A percentile compares a stretch with the other conserved stretches of the same genome.
Evolutionary conservation across 78 protist genomes (phyloP).

Genomic region (Chrysochromulina parva): DNA sequence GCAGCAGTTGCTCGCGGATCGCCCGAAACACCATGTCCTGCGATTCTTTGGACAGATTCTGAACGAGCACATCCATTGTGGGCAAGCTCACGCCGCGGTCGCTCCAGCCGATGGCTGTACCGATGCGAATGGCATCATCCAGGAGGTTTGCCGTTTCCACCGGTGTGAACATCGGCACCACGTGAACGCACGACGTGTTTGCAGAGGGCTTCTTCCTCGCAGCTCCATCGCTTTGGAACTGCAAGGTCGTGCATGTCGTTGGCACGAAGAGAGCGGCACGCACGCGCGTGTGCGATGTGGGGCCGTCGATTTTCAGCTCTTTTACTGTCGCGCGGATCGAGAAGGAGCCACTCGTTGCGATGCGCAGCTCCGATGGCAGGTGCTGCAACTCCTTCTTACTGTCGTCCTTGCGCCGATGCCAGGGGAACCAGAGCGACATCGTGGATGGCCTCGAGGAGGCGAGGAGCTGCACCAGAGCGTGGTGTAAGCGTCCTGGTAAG

Average conservation of each 20-base stretch:
- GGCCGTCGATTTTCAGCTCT: not conserved
- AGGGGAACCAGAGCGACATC: too few relatives aligned
- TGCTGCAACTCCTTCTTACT: too few relatives aligned
- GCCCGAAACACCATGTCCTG: not conserved
- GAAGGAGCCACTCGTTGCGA: not conserved
- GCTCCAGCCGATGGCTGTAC: not conserved
- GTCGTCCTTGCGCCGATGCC: too few relatives aligned
- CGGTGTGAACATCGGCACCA: not conserved
- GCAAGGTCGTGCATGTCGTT: not conserved
- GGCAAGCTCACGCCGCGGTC: conserved; percentile 13
- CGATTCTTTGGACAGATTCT: not conserved
- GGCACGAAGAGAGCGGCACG: not conserved
- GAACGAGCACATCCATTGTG: not conserved
- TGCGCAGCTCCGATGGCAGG: not conserved
- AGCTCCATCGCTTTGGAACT: not conserved
- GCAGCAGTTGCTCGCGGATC: not conserved
- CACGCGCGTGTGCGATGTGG: not conserved
- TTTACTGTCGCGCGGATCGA: not conserved
- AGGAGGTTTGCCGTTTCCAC: not conserved
- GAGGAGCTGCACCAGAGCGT: too few relatives aligned
- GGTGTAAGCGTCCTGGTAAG: too few relatives aligned
- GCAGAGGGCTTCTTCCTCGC: not conserved
- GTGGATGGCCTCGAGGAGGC: too few relatives aligned
- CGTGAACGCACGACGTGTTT: not conserved
- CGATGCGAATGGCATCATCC: conserved; percentile 1